Percentiles rank a stretch among this genome's conserved stretches.
phyloP scores from a whole-genome alignment of 202 grass and related monocot genomes.

The Eragrostis tef region DNA sequence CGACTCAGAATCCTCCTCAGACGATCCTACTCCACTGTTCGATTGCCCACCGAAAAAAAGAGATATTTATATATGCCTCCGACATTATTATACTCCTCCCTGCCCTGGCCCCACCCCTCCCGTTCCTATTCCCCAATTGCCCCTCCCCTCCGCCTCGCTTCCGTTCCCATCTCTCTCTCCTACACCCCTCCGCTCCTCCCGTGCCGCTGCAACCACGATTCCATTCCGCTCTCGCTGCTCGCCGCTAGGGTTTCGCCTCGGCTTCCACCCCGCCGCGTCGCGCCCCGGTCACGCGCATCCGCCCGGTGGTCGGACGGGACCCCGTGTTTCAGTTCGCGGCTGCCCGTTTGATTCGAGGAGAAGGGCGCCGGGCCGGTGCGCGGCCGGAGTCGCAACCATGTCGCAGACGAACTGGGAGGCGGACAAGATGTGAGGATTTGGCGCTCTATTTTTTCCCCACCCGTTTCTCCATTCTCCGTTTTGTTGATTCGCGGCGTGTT shows the following conservation, averaged over 20 bases:
- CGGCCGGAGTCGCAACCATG: conserved; percentile 56
- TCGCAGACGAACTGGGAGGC: conserved; percentile 92
- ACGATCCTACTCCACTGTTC: neutral
- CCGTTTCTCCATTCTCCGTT: neutral
- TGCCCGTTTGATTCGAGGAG: neutral
- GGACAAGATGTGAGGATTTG: conserved; percentile 58
- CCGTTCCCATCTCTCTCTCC: neutral
- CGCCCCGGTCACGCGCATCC: neutral
- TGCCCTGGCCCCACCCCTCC: neutral
- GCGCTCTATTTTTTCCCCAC: neutral
- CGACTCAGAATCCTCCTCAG: neutral
- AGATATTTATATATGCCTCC: neutral
- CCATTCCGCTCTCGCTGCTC: neutral
- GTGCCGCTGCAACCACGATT: neutral
- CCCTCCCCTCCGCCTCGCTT: neutral
- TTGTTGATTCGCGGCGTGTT: conserved; percentile 9
- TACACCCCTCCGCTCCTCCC: neutral
- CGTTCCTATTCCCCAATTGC: neutral
- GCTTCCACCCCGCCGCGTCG: neutral
- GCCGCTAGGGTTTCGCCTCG: neutral
- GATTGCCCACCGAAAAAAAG: neutral
- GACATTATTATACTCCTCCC: neutral
- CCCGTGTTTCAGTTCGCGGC: neutral
- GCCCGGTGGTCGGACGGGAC: neutral
- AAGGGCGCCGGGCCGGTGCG: neutral